Conservation (phyloP, 169 alveolate genomes). For the Babesia divergens region DNA sequence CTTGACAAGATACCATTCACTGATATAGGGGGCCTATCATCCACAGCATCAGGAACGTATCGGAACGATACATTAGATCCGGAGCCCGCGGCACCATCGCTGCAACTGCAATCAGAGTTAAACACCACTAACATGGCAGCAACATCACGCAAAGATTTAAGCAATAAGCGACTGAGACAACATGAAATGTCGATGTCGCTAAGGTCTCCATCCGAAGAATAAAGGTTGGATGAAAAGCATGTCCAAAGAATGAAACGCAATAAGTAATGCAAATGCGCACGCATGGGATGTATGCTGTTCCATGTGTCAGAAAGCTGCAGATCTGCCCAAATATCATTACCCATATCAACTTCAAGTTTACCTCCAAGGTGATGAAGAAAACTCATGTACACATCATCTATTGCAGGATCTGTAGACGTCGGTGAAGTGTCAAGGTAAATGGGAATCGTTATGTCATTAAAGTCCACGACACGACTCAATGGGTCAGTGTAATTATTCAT, state of each 20-base stretch:
- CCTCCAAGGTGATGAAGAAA: conserved; percentile 54
- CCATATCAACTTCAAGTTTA: conserved; percentile 44
- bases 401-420: neutral
- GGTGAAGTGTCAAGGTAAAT: conserved; percentile 16
- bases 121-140: conserved; percentile 14
- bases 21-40: conserved; percentile 2
- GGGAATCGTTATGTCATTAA: conserved; percentile 1
- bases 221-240: conserved; percentile 19
- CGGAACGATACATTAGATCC: conserved; percentile 22
- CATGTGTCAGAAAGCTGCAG: neutral
- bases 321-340: conserved; percentile 35
- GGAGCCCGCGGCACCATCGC: neutral
- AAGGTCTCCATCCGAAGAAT: neutral
- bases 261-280: conserved; percentile 37
- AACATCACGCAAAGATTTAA: conserved; percentile 27
- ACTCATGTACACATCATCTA: conserved; percentile 16
- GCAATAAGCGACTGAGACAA: conserved; percentile 17
- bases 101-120: neutral
- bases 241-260: conserved; percentile 33
- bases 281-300: conserved; percentile 21
- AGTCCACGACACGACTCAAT: conserved; percentile 1
- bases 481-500: neutral
- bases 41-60: conserved; percentile 26
- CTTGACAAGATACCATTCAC: conserved; percentile 27
- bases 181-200: conserved; percentile 5